A percentile compares a stretch with the other conserved stretches of the same genome.
These are phyloP conservation scores for Pseudocercospora crystallina DNA, from an alignment of 2,329 filamentous ascomycete genomes.

Conservation along the genomic window DNA sequence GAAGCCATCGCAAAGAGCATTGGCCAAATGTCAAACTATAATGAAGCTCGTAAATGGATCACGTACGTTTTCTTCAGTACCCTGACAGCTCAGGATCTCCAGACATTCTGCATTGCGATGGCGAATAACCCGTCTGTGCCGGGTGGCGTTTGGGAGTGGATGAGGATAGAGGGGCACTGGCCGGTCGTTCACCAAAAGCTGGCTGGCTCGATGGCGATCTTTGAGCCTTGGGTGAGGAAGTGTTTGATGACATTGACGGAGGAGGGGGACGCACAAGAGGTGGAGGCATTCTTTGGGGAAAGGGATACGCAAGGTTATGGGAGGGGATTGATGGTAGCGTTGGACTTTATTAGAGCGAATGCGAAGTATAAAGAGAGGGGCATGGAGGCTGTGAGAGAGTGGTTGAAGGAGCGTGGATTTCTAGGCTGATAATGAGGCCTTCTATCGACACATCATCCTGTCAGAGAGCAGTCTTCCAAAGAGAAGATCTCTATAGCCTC, in stretches of 20 bases:
- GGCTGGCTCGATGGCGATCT: constrained; percentile 2
- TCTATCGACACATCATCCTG: too few relatives aligned
- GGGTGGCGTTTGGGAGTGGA: not conserved
- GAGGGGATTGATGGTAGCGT: not conserved
- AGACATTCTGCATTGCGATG: not conserved
- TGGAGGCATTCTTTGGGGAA: constrained; percentile 1
- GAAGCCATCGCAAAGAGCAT: not conserved
- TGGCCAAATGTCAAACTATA: not conserved
- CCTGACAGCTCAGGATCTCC: not conserved
- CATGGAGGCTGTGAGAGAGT: not conserved
- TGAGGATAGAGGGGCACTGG: not conserved
- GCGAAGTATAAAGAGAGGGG: constrained; percentile 3
- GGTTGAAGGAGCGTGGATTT: not conserved
- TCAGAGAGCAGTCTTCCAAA: too few relatives aligned
- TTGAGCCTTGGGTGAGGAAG: constrained; percentile 3
- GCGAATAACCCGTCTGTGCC: not conserved
- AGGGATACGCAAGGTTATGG: constrained; percentile 6
- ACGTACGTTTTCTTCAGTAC: not conserved
- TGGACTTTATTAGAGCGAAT: constrained; percentile 3
- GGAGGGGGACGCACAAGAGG: not conserved
- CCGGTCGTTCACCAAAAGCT: not conserved
- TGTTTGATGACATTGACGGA: constrained; percentile 1
- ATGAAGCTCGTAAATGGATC: not conserved
- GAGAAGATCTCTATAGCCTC: too few relatives aligned
- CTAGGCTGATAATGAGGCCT: too few relatives aligned